phyloP scores from a whole-genome alignment of 2,329 filamentous ascomycete species.

The Cryphonectria parasitica region DNA sequence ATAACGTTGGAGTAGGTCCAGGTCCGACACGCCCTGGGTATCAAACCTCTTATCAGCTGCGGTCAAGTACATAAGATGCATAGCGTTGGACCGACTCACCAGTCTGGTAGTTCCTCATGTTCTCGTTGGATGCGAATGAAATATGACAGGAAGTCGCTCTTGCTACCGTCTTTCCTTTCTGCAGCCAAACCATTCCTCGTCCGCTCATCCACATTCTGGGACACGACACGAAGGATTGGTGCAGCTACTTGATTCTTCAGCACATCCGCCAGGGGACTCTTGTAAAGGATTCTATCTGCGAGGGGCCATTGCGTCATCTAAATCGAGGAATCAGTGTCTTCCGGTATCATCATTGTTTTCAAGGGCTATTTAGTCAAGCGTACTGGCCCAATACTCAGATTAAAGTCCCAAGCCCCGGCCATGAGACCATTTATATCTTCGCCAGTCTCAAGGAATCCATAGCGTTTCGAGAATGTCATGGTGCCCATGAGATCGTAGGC shows the following conservation, averaged over 20 bases:
- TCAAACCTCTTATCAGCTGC: not conserved
- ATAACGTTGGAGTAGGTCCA: slow-evolving; percentile 33
- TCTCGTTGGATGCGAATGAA: not conserved
- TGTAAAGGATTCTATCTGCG: slow-evolving; percentile 8
- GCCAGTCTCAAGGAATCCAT: slow-evolving; percentile 38
- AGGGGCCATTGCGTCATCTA: slow-evolving; percentile 40
- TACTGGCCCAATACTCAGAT: slow-evolving; percentile 33
- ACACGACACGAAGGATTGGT: slow-evolving; percentile 50
- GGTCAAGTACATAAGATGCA: slow-evolving; percentile 25
- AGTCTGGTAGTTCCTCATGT: not conserved
- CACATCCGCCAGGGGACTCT: slow-evolving; percentile 44
- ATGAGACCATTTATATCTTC: slow-evolving; percentile 36
- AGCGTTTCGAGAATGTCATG: slow-evolving; percentile 37
- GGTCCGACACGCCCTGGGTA: not conserved
- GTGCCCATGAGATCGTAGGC: slow-evolving; percentile 40
- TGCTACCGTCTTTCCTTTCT: not conserved
- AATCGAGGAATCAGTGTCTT: slow-evolving; percentile 20
- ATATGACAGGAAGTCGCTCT: not conserved
- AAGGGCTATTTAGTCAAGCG: slow-evolving; percentile 20
- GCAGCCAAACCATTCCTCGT: not conserved
- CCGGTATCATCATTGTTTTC: too few species aligned
- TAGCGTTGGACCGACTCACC: not conserved
- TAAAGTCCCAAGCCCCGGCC: slow-evolving; percentile 32
- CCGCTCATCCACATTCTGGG: slow-evolving; percentile 10
- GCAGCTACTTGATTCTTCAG: slow-evolving; percentile 38